A percentile compares a stretch with the other conserved stretches of the same genome.
Evolutionary conservation across 176 grass and related monocot species (phyloP).

Genomic region (Cenchrus fungigraminus): DNA sequence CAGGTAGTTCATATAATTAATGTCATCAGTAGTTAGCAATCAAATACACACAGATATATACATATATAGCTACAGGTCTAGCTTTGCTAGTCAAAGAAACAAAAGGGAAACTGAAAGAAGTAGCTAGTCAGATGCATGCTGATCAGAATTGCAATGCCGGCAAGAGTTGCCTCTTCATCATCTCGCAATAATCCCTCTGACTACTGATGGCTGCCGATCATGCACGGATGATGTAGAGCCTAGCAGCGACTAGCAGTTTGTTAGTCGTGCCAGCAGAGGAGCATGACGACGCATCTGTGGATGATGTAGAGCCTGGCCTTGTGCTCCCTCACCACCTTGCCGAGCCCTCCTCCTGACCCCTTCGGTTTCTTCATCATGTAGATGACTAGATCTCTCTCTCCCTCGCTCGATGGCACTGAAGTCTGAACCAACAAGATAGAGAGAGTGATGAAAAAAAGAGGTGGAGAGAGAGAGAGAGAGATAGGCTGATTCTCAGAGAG

Average conservation of each 20-base stretch:
- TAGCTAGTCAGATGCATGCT: neutral
- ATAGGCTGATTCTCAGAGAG: no score
- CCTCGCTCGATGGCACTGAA: no score
- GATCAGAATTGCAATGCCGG: neutral
- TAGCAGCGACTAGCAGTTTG: neutral
- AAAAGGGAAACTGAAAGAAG: neutral
- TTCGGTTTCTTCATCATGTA: constrained; percentile 20
- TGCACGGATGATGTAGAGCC: neutral
- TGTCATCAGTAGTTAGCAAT: neutral
- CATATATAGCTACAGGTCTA: neutral
- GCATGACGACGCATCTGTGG: constrained; percentile 43
- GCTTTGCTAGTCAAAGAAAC: neutral
- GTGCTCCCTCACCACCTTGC: constrained; percentile 37
- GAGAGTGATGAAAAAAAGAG: no score
- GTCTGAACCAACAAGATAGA: no score
- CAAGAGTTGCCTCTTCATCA: neutral
- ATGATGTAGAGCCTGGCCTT: constrained; percentile 59
- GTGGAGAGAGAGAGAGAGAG: neutral
- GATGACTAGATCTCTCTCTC: neutral
- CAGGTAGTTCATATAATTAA: neutral
- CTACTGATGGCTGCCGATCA: neutral
- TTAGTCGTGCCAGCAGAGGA: constrained; percentile 48
- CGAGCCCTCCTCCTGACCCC: constrained; percentile 10
- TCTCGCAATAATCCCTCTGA: neutral
- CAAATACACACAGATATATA: neutral